Conservation (phyloP, 2,329 filamentous ascomycete genomes). For the Thielaviopsis cerberus region DNA sequence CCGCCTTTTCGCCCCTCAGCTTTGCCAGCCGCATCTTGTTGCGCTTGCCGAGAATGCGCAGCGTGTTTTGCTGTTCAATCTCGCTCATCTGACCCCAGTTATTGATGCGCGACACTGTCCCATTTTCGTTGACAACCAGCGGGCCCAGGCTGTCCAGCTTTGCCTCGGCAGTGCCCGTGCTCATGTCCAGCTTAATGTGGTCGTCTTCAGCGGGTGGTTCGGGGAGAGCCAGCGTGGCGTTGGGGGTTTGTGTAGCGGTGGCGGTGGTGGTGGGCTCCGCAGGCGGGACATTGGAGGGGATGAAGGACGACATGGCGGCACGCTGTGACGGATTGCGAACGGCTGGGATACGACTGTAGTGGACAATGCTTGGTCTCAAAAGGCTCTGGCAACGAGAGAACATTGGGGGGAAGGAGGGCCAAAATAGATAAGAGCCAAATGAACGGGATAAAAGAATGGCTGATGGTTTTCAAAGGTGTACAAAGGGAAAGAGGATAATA, state of each 20-base stretch:
- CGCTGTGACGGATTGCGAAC: not conserved
- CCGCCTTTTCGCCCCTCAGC: constrained; percentile 19
- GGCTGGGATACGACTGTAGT: not conserved
- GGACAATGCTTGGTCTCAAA: not conserved
- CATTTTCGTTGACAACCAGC: constrained; percentile 55
- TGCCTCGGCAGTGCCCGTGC: constrained; percentile 22
- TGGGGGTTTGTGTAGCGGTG: not conserved
- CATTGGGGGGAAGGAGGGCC: not conserved
- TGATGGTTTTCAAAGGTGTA: not conserved
- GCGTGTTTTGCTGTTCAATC: constrained; percentile 46
- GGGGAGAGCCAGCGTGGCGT: constrained; percentile 9
- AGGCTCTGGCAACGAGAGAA: not conserved
- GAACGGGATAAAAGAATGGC: not conserved
- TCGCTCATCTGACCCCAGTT: constrained; percentile 59
- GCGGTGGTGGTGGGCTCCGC: not conserved
- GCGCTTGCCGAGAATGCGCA: constrained; percentile 48
- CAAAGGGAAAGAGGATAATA: not conserved
- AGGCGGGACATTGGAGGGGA: not conserved
- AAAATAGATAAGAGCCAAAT: not conserved
- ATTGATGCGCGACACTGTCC: constrained; percentile 48
- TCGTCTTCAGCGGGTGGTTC: constrained; percentile 6
- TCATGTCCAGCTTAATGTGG: constrained; percentile 19
- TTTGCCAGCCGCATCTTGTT: constrained; percentile 44
- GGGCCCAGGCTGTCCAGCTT: constrained; percentile 53
- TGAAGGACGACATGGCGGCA: not conserved